Evolutionary conservation across 208 protist genomes (phyloP).

Genomic region (Chromosphaera perkinsii): DNA sequence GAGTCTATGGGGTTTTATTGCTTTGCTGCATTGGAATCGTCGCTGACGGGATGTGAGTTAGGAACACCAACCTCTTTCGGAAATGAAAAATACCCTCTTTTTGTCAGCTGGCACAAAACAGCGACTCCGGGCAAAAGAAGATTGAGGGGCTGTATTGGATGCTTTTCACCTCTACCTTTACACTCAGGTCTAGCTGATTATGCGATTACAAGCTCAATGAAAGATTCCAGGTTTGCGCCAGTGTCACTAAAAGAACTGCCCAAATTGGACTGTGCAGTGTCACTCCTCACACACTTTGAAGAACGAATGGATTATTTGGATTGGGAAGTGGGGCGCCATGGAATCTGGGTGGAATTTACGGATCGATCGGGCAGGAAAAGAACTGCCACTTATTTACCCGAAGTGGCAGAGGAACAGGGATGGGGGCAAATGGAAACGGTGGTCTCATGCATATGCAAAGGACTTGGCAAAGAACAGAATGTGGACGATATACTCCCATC

Average conservation of each 20-base stretch:
- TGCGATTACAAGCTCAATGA: conserved; percentile 18
- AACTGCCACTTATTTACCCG: conserved; percentile 44
- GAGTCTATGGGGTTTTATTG: too few relatives aligned
- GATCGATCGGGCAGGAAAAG: not conserved
- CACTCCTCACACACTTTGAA: conserved; percentile 41
- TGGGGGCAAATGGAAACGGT: too few relatives aligned
- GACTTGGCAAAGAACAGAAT: too few relatives aligned
- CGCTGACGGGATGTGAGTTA: too few relatives aligned
- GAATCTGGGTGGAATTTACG: conserved; percentile 45
- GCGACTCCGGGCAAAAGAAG: not conserved
- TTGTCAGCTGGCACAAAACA: too few relatives aligned
- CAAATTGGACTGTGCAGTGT: conserved; percentile 23
- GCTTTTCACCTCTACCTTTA: conserved; percentile 20
- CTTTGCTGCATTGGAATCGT: too few relatives aligned
- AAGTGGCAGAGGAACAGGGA: conserved; percentile 43
- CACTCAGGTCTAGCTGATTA: conserved; percentile 33
- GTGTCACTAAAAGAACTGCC: conserved; percentile 18
- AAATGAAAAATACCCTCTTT: too few relatives aligned
- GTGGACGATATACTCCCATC: too few relatives aligned
- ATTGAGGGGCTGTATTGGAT: conserved; percentile 50
- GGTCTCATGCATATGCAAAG: too few relatives aligned
- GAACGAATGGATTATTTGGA: conserved; percentile 18
- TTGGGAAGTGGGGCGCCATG: conserved; percentile 44
- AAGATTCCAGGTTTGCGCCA: conserved; percentile 39
- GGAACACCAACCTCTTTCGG: too few relatives aligned